Percentiles rank a stretch among this genome's conserved stretches.
phyloP scores from a whole-genome alignment of 345 rosid species.

The Kernera saxatilis region DNA sequence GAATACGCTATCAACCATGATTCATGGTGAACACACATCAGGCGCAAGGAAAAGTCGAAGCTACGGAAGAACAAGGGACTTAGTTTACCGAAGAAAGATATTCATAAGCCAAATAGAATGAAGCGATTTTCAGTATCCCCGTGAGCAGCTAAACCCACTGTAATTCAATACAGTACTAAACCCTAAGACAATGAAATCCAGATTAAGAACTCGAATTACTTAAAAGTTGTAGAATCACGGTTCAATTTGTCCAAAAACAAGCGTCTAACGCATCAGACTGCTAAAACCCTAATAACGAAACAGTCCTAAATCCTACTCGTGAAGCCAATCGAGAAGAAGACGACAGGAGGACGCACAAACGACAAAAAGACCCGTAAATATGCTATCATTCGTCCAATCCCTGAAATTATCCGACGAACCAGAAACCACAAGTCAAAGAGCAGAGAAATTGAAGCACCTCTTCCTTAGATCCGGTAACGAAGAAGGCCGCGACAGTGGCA shows the following conservation, averaged over 20 bases:
- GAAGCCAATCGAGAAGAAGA: constrained; percentile 8
- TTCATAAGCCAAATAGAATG: background rate
- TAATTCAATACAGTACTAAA: constrained; percentile 2
- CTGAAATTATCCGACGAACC: background rate
- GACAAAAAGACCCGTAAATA: background rate
- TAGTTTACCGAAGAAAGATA: background rate
- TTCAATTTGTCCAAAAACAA: background rate
- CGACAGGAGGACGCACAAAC: background rate
- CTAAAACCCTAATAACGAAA: constrained; percentile 15
- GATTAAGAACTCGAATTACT: background rate
- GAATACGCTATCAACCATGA: background rate
- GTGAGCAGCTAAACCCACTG: background rate
- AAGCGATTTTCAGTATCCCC: background rate
- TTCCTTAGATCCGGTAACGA: constrained; percentile 99
- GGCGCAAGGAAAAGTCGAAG: background rate
- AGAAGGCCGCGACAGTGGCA: constrained; percentile 97
- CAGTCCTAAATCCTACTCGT: constrained; percentile 5
- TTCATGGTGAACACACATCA: background rate
- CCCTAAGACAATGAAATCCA: constrained; percentile 6
- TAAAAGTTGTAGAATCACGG: background rate
- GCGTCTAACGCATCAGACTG: background rate
- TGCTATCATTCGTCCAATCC: background rate
- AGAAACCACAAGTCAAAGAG: background rate
- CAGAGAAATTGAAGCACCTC: constrained; percentile 57
- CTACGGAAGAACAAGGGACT: background rate